Evolutionary conservation across 2,329 filamentous ascomycete genomes (phyloP), one percentile per base, ranked within the genome.

Genomic region (Paecilomyces niveus): DNA sequence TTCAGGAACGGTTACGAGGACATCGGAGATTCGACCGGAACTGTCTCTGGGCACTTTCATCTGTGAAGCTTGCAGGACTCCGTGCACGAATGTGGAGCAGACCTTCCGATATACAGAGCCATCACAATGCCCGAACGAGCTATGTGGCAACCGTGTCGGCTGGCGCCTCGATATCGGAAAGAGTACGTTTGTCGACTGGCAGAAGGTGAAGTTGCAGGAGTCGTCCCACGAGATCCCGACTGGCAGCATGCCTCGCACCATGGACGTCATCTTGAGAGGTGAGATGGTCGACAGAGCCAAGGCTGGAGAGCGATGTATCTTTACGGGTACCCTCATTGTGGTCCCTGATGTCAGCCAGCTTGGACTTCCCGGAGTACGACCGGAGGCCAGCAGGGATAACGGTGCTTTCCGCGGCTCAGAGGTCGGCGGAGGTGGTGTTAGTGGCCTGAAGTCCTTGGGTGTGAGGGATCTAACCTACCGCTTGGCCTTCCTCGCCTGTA

Each of bases 121-220:
- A 0, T 93, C 92, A 3, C 91, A 97, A 77, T 99, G 94, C 67
- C 93, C 94, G 9, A 97, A 97, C 70, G 73, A 80, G 26, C 89
- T 84, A 6, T 99, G 94, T 72, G 87, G 87, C 67, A 99, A 99
- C 77, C 87, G 94, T 26, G 80, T 88, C 59, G 91, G 89, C n/a
- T 99, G 94, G 94, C 87, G 92, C 64, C 78, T 99, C n/a, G 93
- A 99, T 67, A 97, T 99, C 68, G 84, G 91, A 51, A 93, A 96
- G 74, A 97, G 92, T 74, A 97, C 92, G 0, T 99, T 99, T 72
- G 89, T 99, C 61, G 94, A 99, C 77, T 99, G 94, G 94, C 94
- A 99, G 72, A 97, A 97, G 74, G 92, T 97, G 24, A 89, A 95
- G 62, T 91, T 97, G 61, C 94, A 99, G 76, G 94, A 99, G 75